These are phyloP conservation scores for Drechslera avenae DNA, from an alignment of 2,329 filamentous ascomycete species.

Conservation along the genomic window DNA sequence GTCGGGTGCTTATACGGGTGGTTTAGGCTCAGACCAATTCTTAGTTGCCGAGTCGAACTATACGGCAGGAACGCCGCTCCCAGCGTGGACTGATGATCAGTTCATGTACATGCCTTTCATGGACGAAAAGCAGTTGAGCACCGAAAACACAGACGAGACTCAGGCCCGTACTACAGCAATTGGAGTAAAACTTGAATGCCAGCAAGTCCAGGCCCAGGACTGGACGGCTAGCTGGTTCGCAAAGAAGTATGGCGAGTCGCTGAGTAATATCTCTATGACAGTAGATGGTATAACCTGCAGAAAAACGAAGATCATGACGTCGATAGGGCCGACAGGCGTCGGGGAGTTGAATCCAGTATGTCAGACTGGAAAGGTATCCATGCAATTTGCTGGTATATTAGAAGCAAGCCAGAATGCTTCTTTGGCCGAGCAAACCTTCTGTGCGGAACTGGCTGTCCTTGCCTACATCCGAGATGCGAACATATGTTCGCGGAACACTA, in stretches of 20 bases:
- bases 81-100: constrained; percentile 56
- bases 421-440: not conserved
- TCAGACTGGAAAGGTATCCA: not conserved
- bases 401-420: not conserved
- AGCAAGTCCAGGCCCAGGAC: too few relatives aligned
- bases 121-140: too few relatives aligned
- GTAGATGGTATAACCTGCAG: not conserved
- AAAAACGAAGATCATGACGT: not conserved
- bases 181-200: too few relatives aligned
- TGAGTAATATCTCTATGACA: not conserved
- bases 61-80: constrained; percentile 51
- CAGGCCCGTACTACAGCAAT: too few relatives aligned
- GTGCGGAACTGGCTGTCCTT: not conserved
- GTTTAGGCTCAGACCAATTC: constrained; percentile 46
- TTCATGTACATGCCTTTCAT: too few relatives aligned
- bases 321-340: not conserved
- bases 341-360: not conserved
- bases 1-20: constrained; percentile 37
- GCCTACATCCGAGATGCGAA: not conserved
- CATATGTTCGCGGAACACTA: not conserved
- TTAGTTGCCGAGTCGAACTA: constrained; percentile 55
- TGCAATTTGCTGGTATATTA: not conserved
- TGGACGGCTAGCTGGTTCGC: too few relatives aligned
- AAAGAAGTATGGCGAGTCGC: too few relatives aligned
- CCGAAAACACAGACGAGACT: too few relatives aligned